Evolutionary conservation across 2,329 filamentous ascomycete genomes (phyloP).

Genomic region (Fulvia fulva): DNA sequence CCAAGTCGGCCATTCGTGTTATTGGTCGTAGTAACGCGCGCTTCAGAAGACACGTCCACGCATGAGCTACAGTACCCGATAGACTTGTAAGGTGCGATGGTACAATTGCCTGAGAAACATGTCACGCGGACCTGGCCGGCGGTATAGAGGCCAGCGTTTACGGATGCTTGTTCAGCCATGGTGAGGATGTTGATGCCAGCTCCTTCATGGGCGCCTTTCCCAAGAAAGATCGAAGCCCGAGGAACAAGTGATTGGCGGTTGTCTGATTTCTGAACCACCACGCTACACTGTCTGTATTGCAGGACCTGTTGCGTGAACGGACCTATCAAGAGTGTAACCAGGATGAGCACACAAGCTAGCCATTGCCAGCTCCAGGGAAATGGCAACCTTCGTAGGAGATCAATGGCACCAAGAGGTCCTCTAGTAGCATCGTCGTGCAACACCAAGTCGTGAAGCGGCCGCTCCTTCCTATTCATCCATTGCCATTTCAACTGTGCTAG

Average conservation of each 20-base stretch:
- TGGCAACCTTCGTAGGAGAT: neutral
- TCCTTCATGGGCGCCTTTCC: constrained; percentile 3
- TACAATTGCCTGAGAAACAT: neutral
- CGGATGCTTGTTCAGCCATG: constrained; percentile 5
- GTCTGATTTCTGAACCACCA: neutral
- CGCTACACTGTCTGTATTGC: constrained; percentile 8
- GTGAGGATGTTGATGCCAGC: constrained; percentile 1
- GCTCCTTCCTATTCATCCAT: constrained; percentile 6
- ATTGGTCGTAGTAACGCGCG: neutral
- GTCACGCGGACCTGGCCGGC: neutral
- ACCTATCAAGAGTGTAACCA: constrained; percentile 4
- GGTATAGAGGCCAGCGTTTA: constrained; percentile 9
- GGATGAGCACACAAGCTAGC: constrained; percentile 7
- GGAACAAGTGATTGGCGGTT: neutral
- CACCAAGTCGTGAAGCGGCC: constrained; percentile 8
- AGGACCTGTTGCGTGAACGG: constrained; percentile 14
- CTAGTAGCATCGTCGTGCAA: constrained; percentile 10
- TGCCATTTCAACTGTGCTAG: constrained; percentile 10
- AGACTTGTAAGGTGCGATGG: neutral
- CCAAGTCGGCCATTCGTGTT: neutral
- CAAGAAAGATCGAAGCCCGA: constrained; percentile 8
- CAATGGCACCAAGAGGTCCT: constrained; percentile 5
- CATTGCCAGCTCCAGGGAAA: constrained; percentile 8
- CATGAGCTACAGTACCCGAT: constrained; percentile 11
- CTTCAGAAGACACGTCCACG: constrained; percentile 4